Evolutionary conservation across 83 land plant species (phyloP).

Genomic region (Larix sibirica): DNA sequence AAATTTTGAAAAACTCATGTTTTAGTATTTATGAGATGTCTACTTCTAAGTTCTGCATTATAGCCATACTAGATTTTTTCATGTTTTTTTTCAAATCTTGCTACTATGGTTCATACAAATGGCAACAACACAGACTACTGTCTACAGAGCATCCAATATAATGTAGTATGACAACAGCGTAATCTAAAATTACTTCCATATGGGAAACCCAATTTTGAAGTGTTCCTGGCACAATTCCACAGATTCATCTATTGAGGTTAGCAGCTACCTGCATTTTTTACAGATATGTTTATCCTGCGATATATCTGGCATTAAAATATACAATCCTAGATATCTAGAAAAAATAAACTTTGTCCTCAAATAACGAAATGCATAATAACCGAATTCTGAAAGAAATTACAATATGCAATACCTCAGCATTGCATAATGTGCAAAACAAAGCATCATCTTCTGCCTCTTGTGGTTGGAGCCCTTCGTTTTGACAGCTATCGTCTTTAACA

Average conservation of each 20-base stretch:
- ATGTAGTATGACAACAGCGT: neutral
- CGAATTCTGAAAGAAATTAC: neutral
- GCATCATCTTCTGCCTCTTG: conserved; percentile 69
- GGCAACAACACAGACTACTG: neutral
- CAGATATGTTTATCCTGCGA: neutral
- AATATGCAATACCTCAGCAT: conserved; percentile 77
- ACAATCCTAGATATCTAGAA: neutral
- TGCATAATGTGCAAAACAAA: conserved; percentile 91
- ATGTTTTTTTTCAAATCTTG: too few relatives aligned
- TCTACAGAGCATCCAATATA: too few relatives aligned
- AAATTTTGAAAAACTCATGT: too few relatives aligned
- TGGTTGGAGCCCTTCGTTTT: conserved; percentile 37
- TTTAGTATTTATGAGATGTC: too few relatives aligned
- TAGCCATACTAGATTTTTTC: too few relatives aligned
- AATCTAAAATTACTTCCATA: neutral
- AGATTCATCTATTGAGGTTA: neutral
- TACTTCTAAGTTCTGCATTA: too few relatives aligned
- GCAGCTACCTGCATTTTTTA: neutral
- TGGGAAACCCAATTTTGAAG: neutral
- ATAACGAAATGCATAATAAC: neutral
- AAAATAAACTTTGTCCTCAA: neutral
- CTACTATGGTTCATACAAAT: neutral
- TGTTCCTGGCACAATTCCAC: neutral
- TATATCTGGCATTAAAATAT: neutral
- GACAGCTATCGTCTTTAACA: conserved; percentile 72